Percentiles rank a stretch among this genome's conserved stretches.
Evolutionary conservation across 192 early-diverging fungal genomes (phyloP).

Genomic region (Rhizophagus prolifer): DNA sequence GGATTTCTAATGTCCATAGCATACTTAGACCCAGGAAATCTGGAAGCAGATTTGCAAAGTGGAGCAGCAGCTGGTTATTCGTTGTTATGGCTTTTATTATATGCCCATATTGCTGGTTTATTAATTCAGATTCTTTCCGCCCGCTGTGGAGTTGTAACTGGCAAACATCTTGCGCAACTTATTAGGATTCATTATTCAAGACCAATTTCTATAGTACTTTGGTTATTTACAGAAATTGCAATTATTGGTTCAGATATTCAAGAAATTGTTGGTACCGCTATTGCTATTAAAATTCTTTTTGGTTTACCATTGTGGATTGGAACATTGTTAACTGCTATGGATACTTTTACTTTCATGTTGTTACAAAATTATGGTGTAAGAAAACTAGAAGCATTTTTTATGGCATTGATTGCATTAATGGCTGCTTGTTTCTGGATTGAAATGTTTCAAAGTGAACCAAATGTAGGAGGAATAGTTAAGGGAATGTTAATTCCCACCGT

Average conservation of each 20-base stretch:
- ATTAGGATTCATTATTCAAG: conserved; percentile 50
- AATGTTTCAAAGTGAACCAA: conserved; percentile 53
- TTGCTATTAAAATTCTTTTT: conserved; percentile 80
- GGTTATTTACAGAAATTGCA: conserved; percentile 61
- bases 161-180: conserved; percentile 60
- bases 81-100: conserved; percentile 66
- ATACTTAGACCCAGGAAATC: conserved; percentile 69
- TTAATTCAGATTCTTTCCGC: conserved; percentile 63
- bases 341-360: conserved; percentile 77
- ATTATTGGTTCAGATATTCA: conserved; percentile 75
- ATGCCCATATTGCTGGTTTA: conserved; percentile 62
- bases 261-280: conserved; percentile 88
- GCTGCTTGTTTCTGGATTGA: conserved; percentile 77
- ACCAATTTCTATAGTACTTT: conserved; percentile 47
- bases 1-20: conserved; percentile 54
- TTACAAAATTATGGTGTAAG: conserved; percentile 62
- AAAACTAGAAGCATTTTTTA: conserved; percentile 73
- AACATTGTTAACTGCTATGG: conserved; percentile 71
- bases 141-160: conserved; percentile 64
- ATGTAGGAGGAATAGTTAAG: conserved; percentile 44
- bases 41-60: conserved; percentile 69
- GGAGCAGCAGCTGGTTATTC: conserved; percentile 67
- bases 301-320: conserved; percentile 66
- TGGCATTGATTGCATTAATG: conserved; percentile 69
- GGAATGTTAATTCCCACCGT: conserved; percentile 59